Evolutionary conservation across 139 green algal species (phyloP).

Genomic region (Pleodorina starrii): DNA sequence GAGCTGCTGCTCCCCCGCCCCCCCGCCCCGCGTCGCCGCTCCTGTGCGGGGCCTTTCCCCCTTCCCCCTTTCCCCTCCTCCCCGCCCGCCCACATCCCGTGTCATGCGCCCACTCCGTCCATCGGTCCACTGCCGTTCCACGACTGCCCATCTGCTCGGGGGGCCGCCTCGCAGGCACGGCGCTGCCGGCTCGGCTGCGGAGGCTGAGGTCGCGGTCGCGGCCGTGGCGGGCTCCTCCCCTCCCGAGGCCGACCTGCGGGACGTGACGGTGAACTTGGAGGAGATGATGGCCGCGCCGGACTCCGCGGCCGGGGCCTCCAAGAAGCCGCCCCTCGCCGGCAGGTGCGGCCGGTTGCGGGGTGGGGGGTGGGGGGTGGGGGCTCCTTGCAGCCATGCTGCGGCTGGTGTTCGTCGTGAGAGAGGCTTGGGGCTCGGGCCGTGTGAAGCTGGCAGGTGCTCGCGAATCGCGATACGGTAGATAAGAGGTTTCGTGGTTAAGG

Average conservation of each 20-base stretch:
- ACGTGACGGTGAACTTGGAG: not conserved
- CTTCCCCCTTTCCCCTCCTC: not conserved
- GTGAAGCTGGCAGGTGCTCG: not conserved
- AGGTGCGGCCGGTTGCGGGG: not conserved
- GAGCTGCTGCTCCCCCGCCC: no score
- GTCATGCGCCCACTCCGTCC: not conserved
- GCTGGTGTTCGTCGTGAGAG: no score
- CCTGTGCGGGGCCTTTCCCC: no score
- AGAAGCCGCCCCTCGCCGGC: not conserved
- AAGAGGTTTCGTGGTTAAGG: not conserved
- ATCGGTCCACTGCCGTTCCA: no score
- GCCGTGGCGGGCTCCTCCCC: not conserved
- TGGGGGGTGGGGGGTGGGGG: not conserved
- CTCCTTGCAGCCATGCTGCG: no score
- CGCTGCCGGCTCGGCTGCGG: no score
- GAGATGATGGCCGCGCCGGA: conserved; percentile 15
- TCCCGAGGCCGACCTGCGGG: not conserved
- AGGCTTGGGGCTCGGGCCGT: not conserved
- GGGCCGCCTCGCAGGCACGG: no score
- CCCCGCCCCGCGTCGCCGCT: no score
- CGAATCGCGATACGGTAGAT: not conserved
- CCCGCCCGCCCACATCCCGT: no score
- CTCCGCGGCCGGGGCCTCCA: not conserved
- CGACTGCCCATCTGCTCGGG: no score
- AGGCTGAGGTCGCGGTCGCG: not conserved